phyloP scores from a whole-genome alignment of 257 asterid species.

The Lithospermum erythrorhizon region DNA sequence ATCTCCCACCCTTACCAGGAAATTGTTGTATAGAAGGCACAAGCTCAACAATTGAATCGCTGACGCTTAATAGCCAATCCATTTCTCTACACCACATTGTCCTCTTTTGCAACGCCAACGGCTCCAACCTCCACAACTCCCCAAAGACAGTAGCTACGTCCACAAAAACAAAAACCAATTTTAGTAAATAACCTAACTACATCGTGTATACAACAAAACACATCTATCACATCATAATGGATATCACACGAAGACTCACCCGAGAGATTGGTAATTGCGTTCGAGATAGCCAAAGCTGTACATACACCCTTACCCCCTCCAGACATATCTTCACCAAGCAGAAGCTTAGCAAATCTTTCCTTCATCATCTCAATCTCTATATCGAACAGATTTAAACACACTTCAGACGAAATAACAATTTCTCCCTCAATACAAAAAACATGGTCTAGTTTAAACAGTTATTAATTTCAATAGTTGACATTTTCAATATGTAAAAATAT shows the following conservation, averaged over 20 bases:
- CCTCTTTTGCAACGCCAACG: slow-evolving; percentile 73
- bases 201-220: not conserved
- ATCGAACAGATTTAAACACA: not conserved
- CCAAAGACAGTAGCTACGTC: slow-evolving; percentile 83
- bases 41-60: slow-evolving; percentile 88
- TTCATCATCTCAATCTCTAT: slow-evolving; percentile 84
- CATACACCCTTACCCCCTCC: slow-evolving; percentile 98
- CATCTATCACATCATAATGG: not conserved
- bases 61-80: slow-evolving; percentile 85
- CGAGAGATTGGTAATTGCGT: slow-evolving; percentile 89
- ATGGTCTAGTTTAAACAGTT: too few species aligned
- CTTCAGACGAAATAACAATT: not conserved
- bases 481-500: too few species aligned
- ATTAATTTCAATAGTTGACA: too few species aligned
- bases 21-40: slow-evolving; percentile 76
- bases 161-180: slow-evolving; percentile 2
- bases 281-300: slow-evolving; percentile 89
- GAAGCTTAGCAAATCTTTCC: slow-evolving; percentile 85
- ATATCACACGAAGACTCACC: slow-evolving; percentile 31
- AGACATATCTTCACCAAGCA: slow-evolving; percentile 98
- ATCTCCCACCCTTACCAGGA: slow-evolving; percentile 64
- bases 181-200: slow-evolving; percentile 2
- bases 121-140: slow-evolving; percentile 95
- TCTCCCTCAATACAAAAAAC: not conserved
- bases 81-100: slow-evolving; percentile 92